phyloP scores from a whole-genome alignment of 352 stramenopile species.

The Phytophthora lateralis region DNA sequence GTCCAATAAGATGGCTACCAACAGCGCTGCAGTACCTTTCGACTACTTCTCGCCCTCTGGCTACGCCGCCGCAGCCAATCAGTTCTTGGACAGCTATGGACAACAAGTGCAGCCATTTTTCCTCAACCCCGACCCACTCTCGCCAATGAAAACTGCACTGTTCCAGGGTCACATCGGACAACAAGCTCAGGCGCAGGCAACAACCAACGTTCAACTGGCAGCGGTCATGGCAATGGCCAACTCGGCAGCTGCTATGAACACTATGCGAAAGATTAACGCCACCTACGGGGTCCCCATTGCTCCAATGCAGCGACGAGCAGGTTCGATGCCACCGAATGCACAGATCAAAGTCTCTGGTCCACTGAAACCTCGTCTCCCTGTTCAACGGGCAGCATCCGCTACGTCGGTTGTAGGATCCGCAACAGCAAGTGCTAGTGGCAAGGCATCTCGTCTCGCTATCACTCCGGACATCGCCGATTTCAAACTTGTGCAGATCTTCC shows the following conservation, averaged over 20 bases:
- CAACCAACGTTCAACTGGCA: constrained; percentile 44
- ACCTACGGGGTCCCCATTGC: constrained; percentile 60
- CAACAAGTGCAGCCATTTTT: constrained; percentile 53
- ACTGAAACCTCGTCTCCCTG: constrained; percentile 51
- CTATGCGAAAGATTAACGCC: constrained; percentile 59
- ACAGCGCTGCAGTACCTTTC: constrained; percentile 21
- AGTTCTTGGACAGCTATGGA: constrained; percentile 40
- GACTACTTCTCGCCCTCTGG: constrained; percentile 73
- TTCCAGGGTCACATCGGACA: constrained; percentile 32
- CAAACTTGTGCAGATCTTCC: constrained; percentile 88
- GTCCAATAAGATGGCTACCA: not conserved
- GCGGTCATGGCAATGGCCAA: constrained; percentile 64
- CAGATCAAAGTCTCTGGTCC: constrained; percentile 35
- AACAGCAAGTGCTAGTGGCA: constrained; percentile 21
- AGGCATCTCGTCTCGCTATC: constrained; percentile 62
- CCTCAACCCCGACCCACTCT: constrained; percentile 47
- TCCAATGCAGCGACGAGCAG: constrained; percentile 40
- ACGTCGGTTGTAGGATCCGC: constrained; percentile 17
- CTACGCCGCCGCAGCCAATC: constrained; percentile 38
- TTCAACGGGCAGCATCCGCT: constrained; percentile 27
- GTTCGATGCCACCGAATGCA: constrained; percentile 28
- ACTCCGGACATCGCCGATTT: constrained; percentile 83
- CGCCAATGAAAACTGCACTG: constrained; percentile 38
- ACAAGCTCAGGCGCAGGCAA: constrained; percentile 24
- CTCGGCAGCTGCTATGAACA: constrained; percentile 53